phyloP scores from a whole-genome alignment of 1,284 basidiomycete species.

The Trichosporon ovoides region DNA sequence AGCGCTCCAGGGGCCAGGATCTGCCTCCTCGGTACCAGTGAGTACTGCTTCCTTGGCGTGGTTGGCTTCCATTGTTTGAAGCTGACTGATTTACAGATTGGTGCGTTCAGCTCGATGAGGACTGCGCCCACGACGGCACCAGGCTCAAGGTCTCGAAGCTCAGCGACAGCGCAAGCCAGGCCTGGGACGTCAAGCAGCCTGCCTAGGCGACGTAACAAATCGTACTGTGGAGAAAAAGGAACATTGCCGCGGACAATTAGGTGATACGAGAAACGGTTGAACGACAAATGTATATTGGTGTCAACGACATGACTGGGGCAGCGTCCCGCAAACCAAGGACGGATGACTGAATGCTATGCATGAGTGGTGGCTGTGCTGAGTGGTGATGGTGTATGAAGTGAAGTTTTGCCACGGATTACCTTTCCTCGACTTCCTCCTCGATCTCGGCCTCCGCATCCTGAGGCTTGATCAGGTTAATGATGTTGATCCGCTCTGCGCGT shows the following conservation, averaged over 20 bases:
- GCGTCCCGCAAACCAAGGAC: neutral
- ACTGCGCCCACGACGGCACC: slow-evolving; percentile 4
- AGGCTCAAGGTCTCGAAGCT: neutral
- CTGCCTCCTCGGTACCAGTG: slow-evolving; percentile 2
- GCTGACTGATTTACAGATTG: neutral
- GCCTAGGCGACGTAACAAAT: neutral
- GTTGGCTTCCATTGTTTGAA: too few species aligned
- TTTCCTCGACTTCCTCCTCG: slow-evolving; percentile 13
- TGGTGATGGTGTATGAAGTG: too few species aligned
- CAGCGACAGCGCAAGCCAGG: neutral
- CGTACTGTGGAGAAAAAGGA: neutral
- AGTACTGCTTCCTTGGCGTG: neutral
- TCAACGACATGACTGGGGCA: neutral
- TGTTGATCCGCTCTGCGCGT: slow-evolving; percentile 24
- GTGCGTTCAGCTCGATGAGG: neutral
- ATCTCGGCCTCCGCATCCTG: slow-evolving; percentile 8
- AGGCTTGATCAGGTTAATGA: slow-evolving; percentile 30
- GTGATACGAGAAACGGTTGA: neutral
- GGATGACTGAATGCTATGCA: neutral
- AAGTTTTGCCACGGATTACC: neutral
- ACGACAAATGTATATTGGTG: neutral
- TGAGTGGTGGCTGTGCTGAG: neutral
- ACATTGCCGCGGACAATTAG: neutral
- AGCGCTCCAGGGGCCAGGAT: neutral
- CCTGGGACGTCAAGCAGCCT: neutral